Evolutionary conservation across 345 rosid species (phyloP).

Genomic region (Barbarea vulgaris): DNA sequence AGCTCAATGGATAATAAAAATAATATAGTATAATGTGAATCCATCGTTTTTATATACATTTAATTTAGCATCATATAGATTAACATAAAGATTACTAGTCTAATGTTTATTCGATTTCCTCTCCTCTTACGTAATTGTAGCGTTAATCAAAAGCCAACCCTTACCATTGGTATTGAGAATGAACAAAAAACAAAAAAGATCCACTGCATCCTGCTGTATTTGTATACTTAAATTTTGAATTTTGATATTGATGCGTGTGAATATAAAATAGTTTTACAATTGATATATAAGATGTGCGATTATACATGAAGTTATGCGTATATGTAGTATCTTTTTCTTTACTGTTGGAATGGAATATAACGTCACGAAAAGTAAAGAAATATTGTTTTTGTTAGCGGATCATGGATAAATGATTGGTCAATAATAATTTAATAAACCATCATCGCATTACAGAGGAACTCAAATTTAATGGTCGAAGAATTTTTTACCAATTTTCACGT

Average conservation of each 20-base stretch:
- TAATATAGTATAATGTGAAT: conserved; percentile 3
- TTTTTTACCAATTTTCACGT: not conserved
- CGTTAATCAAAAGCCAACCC: conserved; percentile 24
- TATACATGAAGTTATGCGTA: too few relatives aligned
- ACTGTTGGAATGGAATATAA: conserved; percentile 24
- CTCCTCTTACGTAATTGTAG: conserved; percentile 4
- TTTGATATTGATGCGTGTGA: not conserved
- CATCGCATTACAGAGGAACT: not conserved
- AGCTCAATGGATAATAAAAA: not conserved
- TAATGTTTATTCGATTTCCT: conserved; percentile 2
- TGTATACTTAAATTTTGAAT: not conserved
- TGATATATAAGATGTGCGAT: too few relatives aligned
- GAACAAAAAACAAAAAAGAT: not conserved
- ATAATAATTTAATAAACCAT: not conserved
- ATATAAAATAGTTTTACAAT: too few relatives aligned
- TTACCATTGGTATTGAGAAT: not conserved
- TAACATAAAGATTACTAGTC: not conserved
- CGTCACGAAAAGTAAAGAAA: conserved; percentile 28
- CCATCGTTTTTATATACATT: not conserved
- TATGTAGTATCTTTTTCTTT: not conserved
- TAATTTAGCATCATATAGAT: not conserved
- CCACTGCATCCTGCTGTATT: not conserved
- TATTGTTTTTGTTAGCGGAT: conserved; percentile 9
- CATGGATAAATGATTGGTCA: not conserved
- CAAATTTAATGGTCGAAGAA: not conserved